Percentiles rank a stretch among this genome's conserved stretches.
phyloP scores from a whole-genome alignment of 1,139 yeast genomes.

The Geotrichum phurueaensis region DNA sequence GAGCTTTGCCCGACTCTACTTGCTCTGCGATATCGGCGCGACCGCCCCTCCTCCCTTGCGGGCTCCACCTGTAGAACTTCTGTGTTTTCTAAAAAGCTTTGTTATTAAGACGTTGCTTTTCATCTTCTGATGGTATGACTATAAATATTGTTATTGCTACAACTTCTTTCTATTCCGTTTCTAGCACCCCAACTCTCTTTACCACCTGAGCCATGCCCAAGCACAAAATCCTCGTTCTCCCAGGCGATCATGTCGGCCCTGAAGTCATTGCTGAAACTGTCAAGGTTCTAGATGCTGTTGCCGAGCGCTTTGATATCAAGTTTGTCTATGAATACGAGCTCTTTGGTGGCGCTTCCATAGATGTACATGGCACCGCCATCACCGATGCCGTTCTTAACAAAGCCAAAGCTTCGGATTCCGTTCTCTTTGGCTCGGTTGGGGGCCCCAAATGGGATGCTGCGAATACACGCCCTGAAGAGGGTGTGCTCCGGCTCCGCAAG shows the following conservation, averaged over 20 bases:
- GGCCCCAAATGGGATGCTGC: constrained; percentile 96
- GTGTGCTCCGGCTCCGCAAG: constrained; percentile 71
- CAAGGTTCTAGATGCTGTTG: constrained; percentile 69
- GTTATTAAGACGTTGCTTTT: not conserved
- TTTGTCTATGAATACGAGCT: constrained; percentile 67
- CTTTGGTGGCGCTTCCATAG: constrained; percentile 91
- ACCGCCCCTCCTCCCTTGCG: not conserved
- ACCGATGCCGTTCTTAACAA: constrained; percentile 70
- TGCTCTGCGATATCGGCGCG: not conserved
- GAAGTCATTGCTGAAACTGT: constrained; percentile 80
- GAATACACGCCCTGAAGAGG: constrained; percentile 67
- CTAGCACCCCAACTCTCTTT: not conserved
- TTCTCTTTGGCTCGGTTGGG: constrained; percentile 88
- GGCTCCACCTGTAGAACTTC: not conserved
- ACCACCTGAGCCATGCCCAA: constrained; percentile 1
- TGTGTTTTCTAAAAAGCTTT: not conserved
- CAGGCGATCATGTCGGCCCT: constrained; percentile 90
- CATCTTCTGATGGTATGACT: not conserved
- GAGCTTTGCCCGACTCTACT: not conserved
- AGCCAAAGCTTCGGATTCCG: constrained; percentile 75
- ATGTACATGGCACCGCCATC: constrained; percentile 79
- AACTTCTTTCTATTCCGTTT: not conserved
- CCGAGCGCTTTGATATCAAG: constrained; percentile 34
- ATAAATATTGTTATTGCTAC: not conserved
- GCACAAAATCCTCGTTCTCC: constrained; percentile 69